These are phyloP conservation scores for Macaranga tanarius DNA, from an alignment of 441 rosid species.

Conservation along the genomic window DNA sequence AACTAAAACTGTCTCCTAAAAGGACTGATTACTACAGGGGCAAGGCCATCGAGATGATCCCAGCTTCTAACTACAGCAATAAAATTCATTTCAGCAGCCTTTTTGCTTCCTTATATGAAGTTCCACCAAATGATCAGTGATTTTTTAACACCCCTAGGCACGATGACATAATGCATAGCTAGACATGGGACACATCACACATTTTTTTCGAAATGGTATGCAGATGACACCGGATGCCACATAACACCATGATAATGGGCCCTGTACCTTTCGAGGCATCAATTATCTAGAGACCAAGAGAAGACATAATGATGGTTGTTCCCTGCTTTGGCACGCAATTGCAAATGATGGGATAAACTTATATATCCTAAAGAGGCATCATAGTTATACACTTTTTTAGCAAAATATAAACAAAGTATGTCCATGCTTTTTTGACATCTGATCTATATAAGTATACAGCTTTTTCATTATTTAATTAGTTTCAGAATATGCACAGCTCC, in stretches of 20 bases:
- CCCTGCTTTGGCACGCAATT: not conserved
- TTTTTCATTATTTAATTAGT: not conserved
- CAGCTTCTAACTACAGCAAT: not conserved
- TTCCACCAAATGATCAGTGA: not conserved
- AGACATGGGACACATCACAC: not conserved
- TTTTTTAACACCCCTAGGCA: not conserved
- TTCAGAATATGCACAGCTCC: not conserved
- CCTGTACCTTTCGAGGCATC: not conserved
- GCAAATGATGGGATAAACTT: not conserved
- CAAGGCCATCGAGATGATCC: not conserved
- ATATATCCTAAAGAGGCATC: slow-evolving; percentile 2
- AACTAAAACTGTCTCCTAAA: not conserved
- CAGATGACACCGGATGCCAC: too few species aligned
- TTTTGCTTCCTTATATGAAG: not conserved
- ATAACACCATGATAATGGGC: not conserved
- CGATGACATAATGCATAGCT: not conserved
- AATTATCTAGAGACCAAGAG: not conserved
- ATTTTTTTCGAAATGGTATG: too few species aligned
- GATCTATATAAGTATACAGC: not conserved
- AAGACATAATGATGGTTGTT: slow-evolving; percentile 14
- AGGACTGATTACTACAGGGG: not conserved
- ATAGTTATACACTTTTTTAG: not conserved
- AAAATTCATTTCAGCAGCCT: not conserved
- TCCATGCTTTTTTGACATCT: not conserved
- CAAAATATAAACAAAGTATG: not conserved